Base-by-base conservation (phyloP, 164 flowering plant species). In the Magnolia sinica region DNA sequence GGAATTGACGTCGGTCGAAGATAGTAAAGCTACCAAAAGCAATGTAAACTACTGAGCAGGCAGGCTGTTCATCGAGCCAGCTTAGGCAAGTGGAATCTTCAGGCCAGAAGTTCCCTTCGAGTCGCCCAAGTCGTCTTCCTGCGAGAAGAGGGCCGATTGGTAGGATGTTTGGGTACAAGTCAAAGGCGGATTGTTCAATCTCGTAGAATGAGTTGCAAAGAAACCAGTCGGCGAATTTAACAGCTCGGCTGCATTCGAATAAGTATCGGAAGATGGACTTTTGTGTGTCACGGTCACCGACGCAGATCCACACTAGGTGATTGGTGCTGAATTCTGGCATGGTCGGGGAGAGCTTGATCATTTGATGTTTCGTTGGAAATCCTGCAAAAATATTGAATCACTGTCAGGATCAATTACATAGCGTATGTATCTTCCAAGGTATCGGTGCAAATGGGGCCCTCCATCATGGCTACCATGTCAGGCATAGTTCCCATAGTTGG, bases 21-120 rank as follows among this genome's bases (percentile, higher is more conserved):
- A 74, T 22, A 0, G 85, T 58, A 74, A 61, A 55, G 83, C 87
- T 87, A 1, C 89, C 89, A 59, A 83, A 82, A 19, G 87, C 78
- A 31, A 85, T 76, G 52, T 85, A 84, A 1, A 87, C 66, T 61
- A 82, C 85, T 4, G 86, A 87, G 0, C 65, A 8, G 4, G n/a
- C 50, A 3, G 80, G 77, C 11, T 85, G 84, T 49, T 78, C 55
- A 50, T 85, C 82, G 0, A 85, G 86, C 86, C 86, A 84, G 18
- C 50, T 23, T 27, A 82, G 64, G 20, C 84, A 84, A 67, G 76
- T 73, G 18, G 77, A 66, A 76, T 82, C 84, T 59, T 82, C 83
- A 16, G 52, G 52, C 83, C 81, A 79, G 19, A 83, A 79, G 74
- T 64, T 58, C 59, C 77, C 81, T 9, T 49, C 13, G 20, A 31